Evolutionary conservation across 176 grass and related monocot genomes (phyloP), one percentile per base, ranked within the genome.

Genomic region (Typha latifolia): DNA sequence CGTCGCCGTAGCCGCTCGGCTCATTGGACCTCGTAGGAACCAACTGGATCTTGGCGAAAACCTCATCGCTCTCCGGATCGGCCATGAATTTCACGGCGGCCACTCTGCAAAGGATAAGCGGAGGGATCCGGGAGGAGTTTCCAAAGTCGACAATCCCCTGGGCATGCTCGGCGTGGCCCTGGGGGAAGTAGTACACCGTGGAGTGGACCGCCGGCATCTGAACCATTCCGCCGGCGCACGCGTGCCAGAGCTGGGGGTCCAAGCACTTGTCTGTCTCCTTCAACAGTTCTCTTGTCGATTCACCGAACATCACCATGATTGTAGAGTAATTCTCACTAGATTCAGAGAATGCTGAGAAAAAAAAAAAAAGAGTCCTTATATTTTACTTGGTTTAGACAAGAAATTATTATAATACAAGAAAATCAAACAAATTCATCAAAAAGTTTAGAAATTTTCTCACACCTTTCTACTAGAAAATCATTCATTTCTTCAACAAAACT

Each of bases 161-260:
- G 12, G 94, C 86, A 51, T 99, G 89, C 95, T 99, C 95, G 7
- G 84, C 87, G 81, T 99, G 90, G 67, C 95, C 95, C 84, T 99
- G 95, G 34, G 89, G 95, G 77, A 94, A 99, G 89, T 93, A 99
- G 81, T 90, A 90, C 7, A 99, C 81, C 37, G 66, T 87, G 32
- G 86, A 84, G 73, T 91, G 81, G 16, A 90, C 95, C n/a, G 79
- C 78, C 18, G 86, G 86, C 18, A 99, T 90, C 78, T 85, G 86
- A 63, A 83, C 86, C 95, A 94, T 81, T 76, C 81, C 73, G 0
- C 95, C 95, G 19, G 95, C 95, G 77, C 95, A 93, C 18, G 95
- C 89, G 55, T 81, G 78, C 95, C 95, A 99, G 14, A 99, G 95
- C 73, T 94, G 83, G 69, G 83, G n/a, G 73, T 90, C 81, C 2